Conservation (phyloP, 148 eudicot genomes). For the Chenopodium berlandieri region DNA sequence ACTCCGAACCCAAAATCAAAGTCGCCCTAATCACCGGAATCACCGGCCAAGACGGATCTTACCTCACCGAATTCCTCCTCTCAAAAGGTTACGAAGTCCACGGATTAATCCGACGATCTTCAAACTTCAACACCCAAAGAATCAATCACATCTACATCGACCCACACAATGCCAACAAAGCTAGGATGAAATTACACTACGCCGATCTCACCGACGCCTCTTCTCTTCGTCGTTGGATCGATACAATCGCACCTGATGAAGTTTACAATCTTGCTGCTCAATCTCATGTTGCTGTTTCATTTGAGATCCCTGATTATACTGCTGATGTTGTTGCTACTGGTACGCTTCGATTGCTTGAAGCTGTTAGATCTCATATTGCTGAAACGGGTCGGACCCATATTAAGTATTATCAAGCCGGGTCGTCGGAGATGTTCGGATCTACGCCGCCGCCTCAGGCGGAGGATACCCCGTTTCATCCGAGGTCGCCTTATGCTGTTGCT, state of each 20-base stretch:
- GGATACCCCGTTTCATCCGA: constrained; percentile 77
- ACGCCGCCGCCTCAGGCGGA: constrained; percentile 88
- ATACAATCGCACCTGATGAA: constrained; percentile 72
- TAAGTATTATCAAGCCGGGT: constrained; percentile 87
- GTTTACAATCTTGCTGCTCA: constrained; percentile 95
- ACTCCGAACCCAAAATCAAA: constrained; percentile 36
- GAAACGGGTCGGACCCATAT: constrained; percentile 62
- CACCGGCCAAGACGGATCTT: constrained; percentile 95
- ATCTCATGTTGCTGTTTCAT: constrained; percentile 92
- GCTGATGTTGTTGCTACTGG: constrained; percentile 97
- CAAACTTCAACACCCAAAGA: constrained; percentile 92
- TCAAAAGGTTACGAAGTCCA: constrained; percentile 72
- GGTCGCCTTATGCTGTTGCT: constrained; percentile 89
- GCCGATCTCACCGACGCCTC: constrained; percentile 94
- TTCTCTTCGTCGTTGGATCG: constrained; percentile 84
- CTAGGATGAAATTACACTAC: constrained; percentile 93
- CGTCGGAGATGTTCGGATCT: constrained; percentile 95
- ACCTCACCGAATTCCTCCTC: constrained; percentile 87
- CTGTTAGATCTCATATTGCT: constrained; percentile 72
- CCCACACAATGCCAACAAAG: constrained; percentile 79
- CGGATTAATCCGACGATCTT: constrained; percentile 84
- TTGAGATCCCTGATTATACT: constrained; percentile 95
- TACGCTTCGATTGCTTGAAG: constrained; percentile 71
- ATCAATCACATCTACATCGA: constrained; percentile 97
- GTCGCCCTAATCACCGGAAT: constrained; percentile 87